A percentile compares a stretch with the other conserved stretches of the same genome.
These are phyloP conservation scores for Byssochlamys sp. DNA, from an alignment of 2,329 filamentous ascomycete species.

Conservation along the genomic window DNA sequence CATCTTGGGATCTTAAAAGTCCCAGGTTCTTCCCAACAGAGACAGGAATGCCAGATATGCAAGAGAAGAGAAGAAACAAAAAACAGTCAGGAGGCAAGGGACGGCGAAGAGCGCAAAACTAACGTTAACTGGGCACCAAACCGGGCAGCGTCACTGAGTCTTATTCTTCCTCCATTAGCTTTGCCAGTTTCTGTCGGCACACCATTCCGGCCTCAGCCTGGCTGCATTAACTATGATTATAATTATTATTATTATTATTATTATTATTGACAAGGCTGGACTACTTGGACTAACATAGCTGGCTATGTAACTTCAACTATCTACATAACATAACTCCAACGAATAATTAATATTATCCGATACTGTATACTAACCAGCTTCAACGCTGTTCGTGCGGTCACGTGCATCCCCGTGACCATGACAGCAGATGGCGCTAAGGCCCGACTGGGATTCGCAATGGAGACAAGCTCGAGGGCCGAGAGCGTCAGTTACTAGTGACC, in stretches of 20 bases:
- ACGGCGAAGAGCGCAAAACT: neutral
- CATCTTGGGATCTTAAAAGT: slow-evolving; percentile 10
- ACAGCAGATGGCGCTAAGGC: neutral
- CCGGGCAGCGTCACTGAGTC: neutral
- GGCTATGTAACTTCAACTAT: no score
- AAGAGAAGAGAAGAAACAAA: neutral
- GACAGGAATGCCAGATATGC: neutral
- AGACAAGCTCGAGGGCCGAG: neutral
- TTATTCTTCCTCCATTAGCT: neutral
- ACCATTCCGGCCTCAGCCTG: neutral
- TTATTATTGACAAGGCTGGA: neutral
- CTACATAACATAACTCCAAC: no score
- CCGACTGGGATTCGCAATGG: neutral
- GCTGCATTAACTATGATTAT: neutral
- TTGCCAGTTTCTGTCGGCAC: neutral
- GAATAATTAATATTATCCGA: no score
- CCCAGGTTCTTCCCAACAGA: neutral
- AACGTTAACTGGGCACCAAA: neutral
- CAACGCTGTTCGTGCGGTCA: neutral
- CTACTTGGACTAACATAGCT: no score
- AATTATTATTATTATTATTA: no score
- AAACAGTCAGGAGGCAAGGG: neutral
- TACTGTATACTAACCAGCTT: no score
- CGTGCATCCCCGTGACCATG: neutral
- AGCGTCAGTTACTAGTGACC: neutral